These are phyloP conservation scores for Pleurotus salmoneostramineus DNA, from an alignment of 768 basidiomycete species.

Conservation along the genomic window DNA sequence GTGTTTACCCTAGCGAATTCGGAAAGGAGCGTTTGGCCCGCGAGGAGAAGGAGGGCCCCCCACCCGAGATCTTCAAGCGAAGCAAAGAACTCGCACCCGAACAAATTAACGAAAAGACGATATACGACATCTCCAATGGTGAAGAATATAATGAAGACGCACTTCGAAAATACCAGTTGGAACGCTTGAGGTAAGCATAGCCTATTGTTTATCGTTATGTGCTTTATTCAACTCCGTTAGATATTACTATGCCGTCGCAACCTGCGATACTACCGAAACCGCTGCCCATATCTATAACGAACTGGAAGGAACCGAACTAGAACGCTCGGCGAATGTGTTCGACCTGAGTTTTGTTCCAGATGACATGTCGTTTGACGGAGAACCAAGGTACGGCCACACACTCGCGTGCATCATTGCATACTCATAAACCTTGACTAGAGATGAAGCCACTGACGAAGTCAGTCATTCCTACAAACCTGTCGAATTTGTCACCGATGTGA, in stretches of 20 bases:
- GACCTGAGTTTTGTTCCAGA: conserved; percentile 94
- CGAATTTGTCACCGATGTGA: conserved; percentile 91
- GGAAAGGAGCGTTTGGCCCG: conserved; percentile 81
- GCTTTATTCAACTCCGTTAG: conserved; percentile 31
- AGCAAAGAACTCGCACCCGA: conserved; percentile 38
- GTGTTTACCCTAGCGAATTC: conserved; percentile 91
- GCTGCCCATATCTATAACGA: conserved; percentile 81
- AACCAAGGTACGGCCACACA: conserved; percentile 51
- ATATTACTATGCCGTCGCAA: conserved; percentile 93
- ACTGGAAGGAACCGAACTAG: conserved; percentile 92
- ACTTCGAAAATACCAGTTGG: conserved; percentile 87
- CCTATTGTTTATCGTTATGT: background rate
- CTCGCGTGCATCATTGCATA: background rate
- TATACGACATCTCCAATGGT: conserved; percentile 57
- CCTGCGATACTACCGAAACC: conserved; percentile 75
- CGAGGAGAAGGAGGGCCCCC: conserved; percentile 91
- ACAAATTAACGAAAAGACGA: conserved; percentile 59
- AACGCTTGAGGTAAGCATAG: conserved; percentile 73
- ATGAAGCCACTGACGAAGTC: conserved; percentile 74
- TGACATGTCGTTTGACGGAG: conserved; percentile 79
- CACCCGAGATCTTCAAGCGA: conserved; percentile 75
- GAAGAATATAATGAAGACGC: conserved; percentile 85
- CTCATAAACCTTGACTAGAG: conserved; percentile 40
- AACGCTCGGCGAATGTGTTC: conserved; percentile 94
- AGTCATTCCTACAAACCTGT: conserved; percentile 63